These are phyloP conservation scores for Penicillium polonicum DNA, from an alignment of 2,329 filamentous ascomycete genomes.

Conservation along the genomic window DNA sequence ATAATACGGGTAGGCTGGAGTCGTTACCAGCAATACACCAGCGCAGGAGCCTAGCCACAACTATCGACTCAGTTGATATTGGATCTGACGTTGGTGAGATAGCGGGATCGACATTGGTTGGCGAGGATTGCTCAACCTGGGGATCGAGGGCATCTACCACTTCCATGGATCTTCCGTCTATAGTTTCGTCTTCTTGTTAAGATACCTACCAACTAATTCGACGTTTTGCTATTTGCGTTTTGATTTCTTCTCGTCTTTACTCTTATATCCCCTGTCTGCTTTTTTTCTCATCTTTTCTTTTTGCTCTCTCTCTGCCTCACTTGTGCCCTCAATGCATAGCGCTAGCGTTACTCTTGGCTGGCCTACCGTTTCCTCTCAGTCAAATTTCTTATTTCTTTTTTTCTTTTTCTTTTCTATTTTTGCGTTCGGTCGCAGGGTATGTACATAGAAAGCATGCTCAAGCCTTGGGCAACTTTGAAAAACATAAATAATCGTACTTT, in stretches of 20 bases:
- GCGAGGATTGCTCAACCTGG: constrained; percentile 12
- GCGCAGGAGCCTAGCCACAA: constrained; percentile 19
- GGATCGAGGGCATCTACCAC: constrained; percentile 13
- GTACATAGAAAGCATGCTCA: neutral
- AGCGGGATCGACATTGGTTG: constrained; percentile 17
- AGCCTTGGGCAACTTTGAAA: neutral
- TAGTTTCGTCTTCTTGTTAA: constrained; percentile 7
- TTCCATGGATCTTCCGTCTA: constrained; percentile 10
- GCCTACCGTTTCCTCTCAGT: too few relatives aligned
- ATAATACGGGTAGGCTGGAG: constrained; percentile 18
- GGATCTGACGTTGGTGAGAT: constrained; percentile 18
- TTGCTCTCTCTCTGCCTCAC: neutral
- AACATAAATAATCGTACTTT: too few relatives aligned
- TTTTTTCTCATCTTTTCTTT: neutral
- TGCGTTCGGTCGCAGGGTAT: neutral
- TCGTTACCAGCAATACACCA: neutral
- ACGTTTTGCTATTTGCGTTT: neutral
- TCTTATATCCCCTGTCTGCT: neutral
- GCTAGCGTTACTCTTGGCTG: neutral
- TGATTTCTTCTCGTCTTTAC: too few relatives aligned
- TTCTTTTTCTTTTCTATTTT: neutral
- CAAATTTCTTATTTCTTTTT: neutral
- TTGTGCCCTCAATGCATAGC: neutral
- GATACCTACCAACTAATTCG: neutral
- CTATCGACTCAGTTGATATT: constrained; percentile 18